phyloP scores from a whole-genome alignment of 768 basidiomycete genomes.

The Suillus decipiens region DNA sequence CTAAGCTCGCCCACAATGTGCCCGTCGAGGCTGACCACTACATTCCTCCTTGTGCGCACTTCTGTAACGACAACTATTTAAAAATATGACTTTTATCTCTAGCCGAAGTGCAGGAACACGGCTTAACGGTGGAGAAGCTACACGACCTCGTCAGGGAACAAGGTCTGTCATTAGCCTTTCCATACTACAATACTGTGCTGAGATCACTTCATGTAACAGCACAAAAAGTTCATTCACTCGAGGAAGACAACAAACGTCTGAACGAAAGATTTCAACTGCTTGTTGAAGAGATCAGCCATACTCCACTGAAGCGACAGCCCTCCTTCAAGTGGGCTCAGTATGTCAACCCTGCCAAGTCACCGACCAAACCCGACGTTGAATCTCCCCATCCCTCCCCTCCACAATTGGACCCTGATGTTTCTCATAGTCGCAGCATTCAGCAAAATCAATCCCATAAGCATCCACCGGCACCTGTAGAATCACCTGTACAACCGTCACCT shows the following conservation, averaged over 20 bases:
- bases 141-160: slow-evolving; percentile 72
- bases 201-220: slow-evolving; percentile 41
- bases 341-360: slow-evolving; percentile 74
- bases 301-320: slow-evolving; percentile 66
- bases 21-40: slow-evolving; percentile 84
- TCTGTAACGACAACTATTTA: neutral
- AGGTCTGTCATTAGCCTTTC: slow-evolving; percentile 44
- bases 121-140: slow-evolving; percentile 64
- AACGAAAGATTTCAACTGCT: slow-evolving; percentile 61
- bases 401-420: slow-evolving; percentile 69
- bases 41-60: slow-evolving; percentile 79
- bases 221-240: slow-evolving; percentile 65
- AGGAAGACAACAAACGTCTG: slow-evolving; percentile 77
- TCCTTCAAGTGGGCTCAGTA: slow-evolving; percentile 91
- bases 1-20: slow-evolving; percentile 83
- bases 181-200: slow-evolving; percentile 6
- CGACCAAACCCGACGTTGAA: slow-evolving; percentile 73
- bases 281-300: slow-evolving; percentile 61
- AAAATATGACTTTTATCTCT: slow-evolving; percentile 9
- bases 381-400: slow-evolving; percentile 83
- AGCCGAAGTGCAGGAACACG: slow-evolving; percentile 64
- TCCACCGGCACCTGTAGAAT: slow-evolving; percentile 33
- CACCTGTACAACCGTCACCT: slow-evolving; percentile 26
- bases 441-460: slow-evolving; percentile 33
- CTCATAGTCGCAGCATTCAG: slow-evolving; percentile 36